These are phyloP conservation scores for Penicillium sp. DNA, from an alignment of 2,329 filamentous ascomycete genomes.

Conservation along the genomic window DNA sequence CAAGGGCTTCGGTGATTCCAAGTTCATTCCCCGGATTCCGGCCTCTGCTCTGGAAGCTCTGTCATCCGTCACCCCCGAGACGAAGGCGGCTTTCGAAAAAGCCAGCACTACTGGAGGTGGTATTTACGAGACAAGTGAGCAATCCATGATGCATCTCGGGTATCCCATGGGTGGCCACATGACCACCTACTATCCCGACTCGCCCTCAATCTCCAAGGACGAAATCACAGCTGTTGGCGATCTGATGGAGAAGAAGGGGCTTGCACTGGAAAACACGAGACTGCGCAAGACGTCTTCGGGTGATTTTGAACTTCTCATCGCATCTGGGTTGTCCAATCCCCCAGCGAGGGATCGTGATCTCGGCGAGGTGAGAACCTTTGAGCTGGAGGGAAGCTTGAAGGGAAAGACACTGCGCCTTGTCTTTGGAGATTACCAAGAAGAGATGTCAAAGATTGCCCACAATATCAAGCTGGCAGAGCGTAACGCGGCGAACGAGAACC, in stretches of 20 bases:
- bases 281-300: constrained; percentile 65
- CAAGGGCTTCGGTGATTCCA: constrained; percentile 82
- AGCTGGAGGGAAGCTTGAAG: constrained; percentile 59
- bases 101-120: constrained; percentile 59
- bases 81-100: constrained; percentile 63
- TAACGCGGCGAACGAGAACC: constrained; percentile 69
- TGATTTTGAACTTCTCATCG: constrained; percentile 71
- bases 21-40: constrained; percentile 72
- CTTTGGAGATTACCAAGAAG: constrained; percentile 70
- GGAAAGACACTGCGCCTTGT: constrained; percentile 69
- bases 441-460: constrained; percentile 67
- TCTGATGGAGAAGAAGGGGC: constrained; percentile 68
- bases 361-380: constrained; percentile 62
- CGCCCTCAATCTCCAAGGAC: constrained; percentile 67
- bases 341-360: constrained; percentile 66
- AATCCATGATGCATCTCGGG: constrained; percentile 70
- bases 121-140: constrained; percentile 67
- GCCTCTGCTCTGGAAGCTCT: constrained; percentile 64
- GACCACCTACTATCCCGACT: constrained; percentile 80
- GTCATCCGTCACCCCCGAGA: constrained; percentile 58
- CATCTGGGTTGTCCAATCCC: constrained; percentile 62
- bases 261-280: constrained; percentile 73
- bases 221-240: constrained; percentile 72
- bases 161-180: constrained; percentile 73
- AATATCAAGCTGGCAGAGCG: constrained; percentile 67